Evolutionary conservation across 768 basidiomycete species (phyloP), one percentile per base, ranked within the genome.

Genomic region (Auriscalpium orientale): DNA sequence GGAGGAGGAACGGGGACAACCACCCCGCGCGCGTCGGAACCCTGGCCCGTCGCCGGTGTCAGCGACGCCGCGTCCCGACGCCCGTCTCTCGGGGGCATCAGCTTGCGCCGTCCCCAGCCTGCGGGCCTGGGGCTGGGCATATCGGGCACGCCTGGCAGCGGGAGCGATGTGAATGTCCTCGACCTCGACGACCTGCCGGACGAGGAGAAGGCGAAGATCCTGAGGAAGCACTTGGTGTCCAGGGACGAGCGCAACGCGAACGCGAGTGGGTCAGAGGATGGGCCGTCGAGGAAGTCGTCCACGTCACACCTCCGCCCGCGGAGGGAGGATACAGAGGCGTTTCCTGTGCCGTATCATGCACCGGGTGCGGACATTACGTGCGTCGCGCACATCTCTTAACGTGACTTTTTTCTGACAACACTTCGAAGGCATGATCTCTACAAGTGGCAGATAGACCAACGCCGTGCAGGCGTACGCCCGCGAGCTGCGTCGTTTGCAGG

Each of bases 281-380:
- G 70, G 38, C 57, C 63, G 28, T 68, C 69, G 21, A 64, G 61
- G 52, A 33, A 56, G 50, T 46, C 60, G 28, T 72, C 66, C 16
- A 49, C 18, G 62, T 65, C 13, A 18, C 58, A 66, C 28, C 55
- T 68, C 13, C 62, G 68, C 33, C 62, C 57, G 8, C 64, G 74
- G 63, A 37, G 66, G 58, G 80, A 85, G 53, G 78, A 80, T 36
- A 74, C 80, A 0, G 89, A 91, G 53, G 72, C 82, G 1, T 97
- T 95, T 65, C 86, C 91, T n/a, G 85, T 95, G 46, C 88, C 88
- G 1, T 95, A 91, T 67, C 76, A 91, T 70, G 85, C 89, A 4
- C 85, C 81, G 16, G 94, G 94, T 35, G 92, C 88, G 28, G 94
- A 97, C 66, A 83, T 95, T 58, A 97, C 94, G 91, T 94, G 76